Base-by-base conservation (phyloP, 306 rosid genomes). In the Cucurbita maxima region DNA sequence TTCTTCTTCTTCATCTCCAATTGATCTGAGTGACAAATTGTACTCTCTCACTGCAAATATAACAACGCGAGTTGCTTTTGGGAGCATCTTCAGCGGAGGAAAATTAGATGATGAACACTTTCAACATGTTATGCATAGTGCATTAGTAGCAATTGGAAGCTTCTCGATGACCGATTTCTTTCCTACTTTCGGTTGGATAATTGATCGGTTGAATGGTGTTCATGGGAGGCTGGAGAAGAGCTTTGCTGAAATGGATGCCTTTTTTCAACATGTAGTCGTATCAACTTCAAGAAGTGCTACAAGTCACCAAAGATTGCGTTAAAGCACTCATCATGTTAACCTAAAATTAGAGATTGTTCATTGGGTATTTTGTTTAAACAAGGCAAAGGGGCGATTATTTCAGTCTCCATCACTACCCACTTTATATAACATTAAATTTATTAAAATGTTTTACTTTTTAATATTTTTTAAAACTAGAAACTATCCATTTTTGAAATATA, bases 31-130 rank as follows among this genome's bases (percentile, higher is more conserved):
- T 30, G 48, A 76, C 12, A 59, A 58, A 55, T 8, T 18, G 2
- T 69, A 58, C 45, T 10, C 54, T 1, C 10, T 66, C 10, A 43
- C 37, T 1, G 54, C 54, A 0, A 43, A 20, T 18, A 20, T 66
- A 5, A 66, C 10, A 9, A 19, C 37, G 4, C 72, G 83, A 51
- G 72, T 85, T 34, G 89, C 87, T 58, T 85, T 80, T 7, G 88
- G 96, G 30, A 75, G 45, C 44, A 84, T 67, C 38, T 64, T 61
- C 6, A 11, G 34, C 6, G 73, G 76, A 11, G 48, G 48, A 4
- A 70, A 53, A 4, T 50, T 22, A 47, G 70, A 81, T 10, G 52
- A 18, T 8, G 76, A 56, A 4, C 63, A 30, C 14, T 63, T 87
- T 52, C 60, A 25, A 37, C 55, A 53, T 43, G 25, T 25, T 25